These are phyloP conservation scores for Calocera cornea DNA, from an alignment of 768 basidiomycete species.

Conservation along the genomic window DNA sequence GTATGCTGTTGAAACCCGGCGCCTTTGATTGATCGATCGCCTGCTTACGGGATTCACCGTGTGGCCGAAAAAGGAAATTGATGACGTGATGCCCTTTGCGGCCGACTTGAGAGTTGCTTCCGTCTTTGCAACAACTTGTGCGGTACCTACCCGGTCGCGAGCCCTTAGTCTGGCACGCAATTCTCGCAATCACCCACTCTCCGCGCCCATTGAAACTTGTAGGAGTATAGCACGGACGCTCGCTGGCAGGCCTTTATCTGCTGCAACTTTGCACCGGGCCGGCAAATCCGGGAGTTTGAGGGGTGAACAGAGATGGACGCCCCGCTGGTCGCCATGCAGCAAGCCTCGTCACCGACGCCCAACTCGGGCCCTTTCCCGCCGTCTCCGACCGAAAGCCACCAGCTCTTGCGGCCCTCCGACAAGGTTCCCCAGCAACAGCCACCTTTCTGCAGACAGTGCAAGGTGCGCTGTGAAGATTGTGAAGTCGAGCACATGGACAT, in stretches of 20 bases:
- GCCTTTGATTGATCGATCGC: not conserved
- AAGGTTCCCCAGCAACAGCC: not conserved
- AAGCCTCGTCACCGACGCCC: not conserved
- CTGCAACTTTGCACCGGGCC: not conserved
- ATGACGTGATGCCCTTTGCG: not conserved
- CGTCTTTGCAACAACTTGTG: not conserved
- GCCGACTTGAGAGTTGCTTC: not conserved
- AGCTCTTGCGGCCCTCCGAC: not conserved
- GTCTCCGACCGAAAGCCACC: not conserved
- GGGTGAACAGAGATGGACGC: not conserved
- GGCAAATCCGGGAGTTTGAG: not conserved
- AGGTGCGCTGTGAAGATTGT: not conserved
- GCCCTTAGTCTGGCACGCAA: not conserved
- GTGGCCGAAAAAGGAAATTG: not conserved
- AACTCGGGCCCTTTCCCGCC: not conserved
- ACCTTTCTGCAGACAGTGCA: slow-evolving; percentile 4
- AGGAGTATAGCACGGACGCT: not conserved
- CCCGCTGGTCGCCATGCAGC: not conserved
- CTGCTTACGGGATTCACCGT: not conserved
- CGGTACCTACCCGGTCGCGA: not conserved
- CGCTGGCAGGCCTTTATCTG: slow-evolving; percentile 1
- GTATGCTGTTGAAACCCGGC: not conserved
- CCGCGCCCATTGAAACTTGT: not conserved
- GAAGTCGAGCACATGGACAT: not conserved
- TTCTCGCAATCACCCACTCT: not conserved